Conservation (phyloP, 1,284 basidiomycete species). For the Flammula alnicola region DNA sequence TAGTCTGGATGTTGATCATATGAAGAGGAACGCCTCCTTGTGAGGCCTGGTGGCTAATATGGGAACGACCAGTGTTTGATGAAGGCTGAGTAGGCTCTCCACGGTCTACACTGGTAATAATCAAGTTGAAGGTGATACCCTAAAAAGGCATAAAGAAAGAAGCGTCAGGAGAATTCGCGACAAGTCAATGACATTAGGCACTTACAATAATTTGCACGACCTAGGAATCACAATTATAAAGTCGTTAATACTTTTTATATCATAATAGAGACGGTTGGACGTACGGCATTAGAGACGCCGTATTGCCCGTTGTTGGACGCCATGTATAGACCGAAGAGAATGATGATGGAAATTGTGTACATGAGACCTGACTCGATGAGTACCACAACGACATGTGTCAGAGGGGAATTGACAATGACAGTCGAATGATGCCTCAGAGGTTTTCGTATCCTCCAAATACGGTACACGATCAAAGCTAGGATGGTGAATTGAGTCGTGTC, state of each 20-base stretch:
- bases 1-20: constrained; percentile 35
- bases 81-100: constrained; percentile 25
- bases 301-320: constrained; percentile 40
- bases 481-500: background rate
- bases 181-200: background rate
- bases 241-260: background rate
- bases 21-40: constrained; percentile 28
- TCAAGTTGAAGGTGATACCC: constrained; percentile 46
- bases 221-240: constrained; percentile 17
- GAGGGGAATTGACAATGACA: constrained; percentile 25
- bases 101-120: constrained; percentile 38
- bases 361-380: constrained; percentile 45
- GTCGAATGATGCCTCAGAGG: constrained; percentile 25
- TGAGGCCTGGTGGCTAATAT: constrained; percentile 14
- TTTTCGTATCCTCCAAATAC: constrained; percentile 37
- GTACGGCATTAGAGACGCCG: constrained; percentile 40
- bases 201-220: constrained; percentile 42
- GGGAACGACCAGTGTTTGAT: constrained; percentile 20
- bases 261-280: constrained; percentile 17
- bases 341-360: constrained; percentile 39
- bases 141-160: constrained; percentile 14
- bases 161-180: background rate
- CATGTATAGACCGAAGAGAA: constrained; percentile 40
- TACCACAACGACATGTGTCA: constrained; percentile 34
- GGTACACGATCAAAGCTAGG: constrained; percentile 40